Evolutionary conservation across 768 basidiomycete species (phyloP).

Genomic region (Podaxis mareebaensis): DNA sequence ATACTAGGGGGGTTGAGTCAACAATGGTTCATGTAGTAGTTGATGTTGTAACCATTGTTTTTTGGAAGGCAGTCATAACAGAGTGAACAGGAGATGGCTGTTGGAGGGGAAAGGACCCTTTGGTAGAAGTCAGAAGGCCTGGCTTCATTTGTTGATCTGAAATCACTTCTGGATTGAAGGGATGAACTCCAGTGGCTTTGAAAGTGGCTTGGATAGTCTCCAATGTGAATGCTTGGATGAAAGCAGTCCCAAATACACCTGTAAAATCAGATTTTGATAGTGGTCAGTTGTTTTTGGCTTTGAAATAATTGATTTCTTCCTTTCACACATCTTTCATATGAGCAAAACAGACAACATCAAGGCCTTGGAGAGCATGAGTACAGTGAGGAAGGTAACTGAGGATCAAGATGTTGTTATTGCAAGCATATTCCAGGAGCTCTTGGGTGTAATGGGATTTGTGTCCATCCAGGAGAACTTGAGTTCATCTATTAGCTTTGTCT

Average conservation of each 20-base stretch:
- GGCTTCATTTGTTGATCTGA: conserved; percentile 35
- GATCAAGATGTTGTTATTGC: conserved; percentile 36
- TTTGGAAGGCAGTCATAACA: conserved; percentile 4
- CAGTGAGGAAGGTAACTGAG: conserved; percentile 41
- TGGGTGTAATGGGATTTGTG: conserved; percentile 39
- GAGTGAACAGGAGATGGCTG: conserved; percentile 15
- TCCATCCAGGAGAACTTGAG: conserved; percentile 37
- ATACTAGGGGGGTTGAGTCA: too few species aligned
- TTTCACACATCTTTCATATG: conserved; percentile 35
- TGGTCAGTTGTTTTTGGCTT: conserved; percentile 22
- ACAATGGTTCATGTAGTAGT: too few species aligned
- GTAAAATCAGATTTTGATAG: conserved; percentile 40
- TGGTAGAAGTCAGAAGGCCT: conserved; percentile 29
- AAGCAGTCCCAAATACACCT: conserved; percentile 32
- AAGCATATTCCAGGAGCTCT: conserved; percentile 33
- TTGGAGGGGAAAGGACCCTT: conserved; percentile 18
- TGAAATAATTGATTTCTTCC: conserved; percentile 24
- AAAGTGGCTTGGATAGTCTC: conserved; percentile 38
- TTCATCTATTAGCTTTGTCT: too few species aligned
- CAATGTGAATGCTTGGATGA: conserved; percentile 29
- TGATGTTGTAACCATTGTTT: too few species aligned
- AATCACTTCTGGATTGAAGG: conserved; percentile 35
- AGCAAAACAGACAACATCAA: conserved; percentile 45
- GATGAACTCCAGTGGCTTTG: conserved; percentile 37
- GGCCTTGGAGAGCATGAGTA: conserved; percentile 42